These are phyloP conservation scores for Cyberlindnera veronae DNA, from an alignment of 805 yeast species.

Conservation along the genomic window DNA sequence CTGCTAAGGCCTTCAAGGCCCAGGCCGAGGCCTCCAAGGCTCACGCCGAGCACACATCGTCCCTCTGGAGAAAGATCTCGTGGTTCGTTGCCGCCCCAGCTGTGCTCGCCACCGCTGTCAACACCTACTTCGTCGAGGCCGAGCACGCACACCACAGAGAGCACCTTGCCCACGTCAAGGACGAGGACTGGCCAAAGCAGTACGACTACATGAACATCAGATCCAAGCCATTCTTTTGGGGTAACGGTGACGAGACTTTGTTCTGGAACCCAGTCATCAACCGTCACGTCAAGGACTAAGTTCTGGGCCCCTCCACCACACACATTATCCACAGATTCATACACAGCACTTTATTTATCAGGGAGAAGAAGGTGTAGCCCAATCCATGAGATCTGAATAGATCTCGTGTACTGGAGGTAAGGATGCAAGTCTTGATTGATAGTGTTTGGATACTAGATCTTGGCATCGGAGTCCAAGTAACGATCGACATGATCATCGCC, in stretches of 20 bases:
- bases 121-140: slow-evolving; percentile 76
- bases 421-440: too few relatives aligned
- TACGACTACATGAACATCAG: slow-evolving; percentile 92
- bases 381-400: too few relatives aligned
- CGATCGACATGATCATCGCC: too few relatives aligned
- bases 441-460: too few relatives aligned
- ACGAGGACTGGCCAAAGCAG: slow-evolving; percentile 90
- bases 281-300: slow-evolving; percentile 60
- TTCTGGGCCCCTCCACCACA: background rate
- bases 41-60: slow-evolving; percentile 77
- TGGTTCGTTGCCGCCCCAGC: slow-evolving; percentile 80
- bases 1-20: slow-evolving; percentile 63
- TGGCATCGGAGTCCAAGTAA: too few relatives aligned
- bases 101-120: slow-evolving; percentile 68
- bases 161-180: slow-evolving; percentile 64
- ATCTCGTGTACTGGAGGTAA: too few relatives aligned
- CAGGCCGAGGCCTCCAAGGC: slow-evolving; percentile 60
- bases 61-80: slow-evolving; percentile 83
- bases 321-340: slow-evolving; percentile 2
- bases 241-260: slow-evolving; percentile 94
- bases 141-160: slow-evolving; percentile 90
- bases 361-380: too few relatives aligned
- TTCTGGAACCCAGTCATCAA: slow-evolving; percentile 95
- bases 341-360: slow-evolving; percentile 3
- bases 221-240: slow-evolving; percentile 92